phyloP scores from a whole-genome alignment of 140 eudicot genomes.

The Erigeron philadelphicus region DNA sequence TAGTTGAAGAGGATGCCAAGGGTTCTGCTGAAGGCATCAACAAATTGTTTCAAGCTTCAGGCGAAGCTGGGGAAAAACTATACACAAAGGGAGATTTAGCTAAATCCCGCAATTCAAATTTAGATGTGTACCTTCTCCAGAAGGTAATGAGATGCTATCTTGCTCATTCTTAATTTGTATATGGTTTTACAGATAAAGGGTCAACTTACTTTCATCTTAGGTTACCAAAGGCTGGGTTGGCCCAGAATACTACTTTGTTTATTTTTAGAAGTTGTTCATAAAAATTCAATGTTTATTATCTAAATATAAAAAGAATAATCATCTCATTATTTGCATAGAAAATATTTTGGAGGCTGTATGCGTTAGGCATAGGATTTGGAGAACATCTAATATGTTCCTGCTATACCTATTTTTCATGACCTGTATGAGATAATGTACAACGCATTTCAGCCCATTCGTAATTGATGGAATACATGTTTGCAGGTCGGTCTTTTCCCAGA shows the following conservation, averaged over 20 bases:
- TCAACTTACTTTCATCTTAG: too few relatives aligned
- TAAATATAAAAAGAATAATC: neutral
- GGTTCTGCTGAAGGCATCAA: slow-evolving; percentile 37
- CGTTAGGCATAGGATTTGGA: neutral
- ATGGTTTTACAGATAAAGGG: too few relatives aligned
- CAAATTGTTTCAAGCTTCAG: slow-evolving; percentile 61
- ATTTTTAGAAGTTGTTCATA: neutral
- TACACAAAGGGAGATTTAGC: slow-evolving; percentile 85
- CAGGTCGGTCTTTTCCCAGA: slow-evolving; percentile 99
- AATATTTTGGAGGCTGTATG: neutral
- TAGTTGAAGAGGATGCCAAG: slow-evolving; percentile 84
- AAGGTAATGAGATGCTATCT: slow-evolving; percentile 47
- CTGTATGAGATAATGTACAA: slow-evolving; percentile 1
- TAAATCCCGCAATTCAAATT: slow-evolving; percentile 47
- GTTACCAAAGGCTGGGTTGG: neutral
- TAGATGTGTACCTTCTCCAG: slow-evolving; percentile 74
- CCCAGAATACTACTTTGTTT: neutral
- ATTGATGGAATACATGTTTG: slow-evolving; percentile 18
- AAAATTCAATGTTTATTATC: neutral
- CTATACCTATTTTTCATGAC: neutral
- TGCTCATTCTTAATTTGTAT: neutral
- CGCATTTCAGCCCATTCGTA: neutral
- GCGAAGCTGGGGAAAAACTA: slow-evolving; percentile 56
- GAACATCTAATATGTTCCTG: neutral
- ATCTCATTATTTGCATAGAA: neutral